Conservation (phyloP, 129 eudicot genomes). For the Flaveria sonorensis region DNA sequence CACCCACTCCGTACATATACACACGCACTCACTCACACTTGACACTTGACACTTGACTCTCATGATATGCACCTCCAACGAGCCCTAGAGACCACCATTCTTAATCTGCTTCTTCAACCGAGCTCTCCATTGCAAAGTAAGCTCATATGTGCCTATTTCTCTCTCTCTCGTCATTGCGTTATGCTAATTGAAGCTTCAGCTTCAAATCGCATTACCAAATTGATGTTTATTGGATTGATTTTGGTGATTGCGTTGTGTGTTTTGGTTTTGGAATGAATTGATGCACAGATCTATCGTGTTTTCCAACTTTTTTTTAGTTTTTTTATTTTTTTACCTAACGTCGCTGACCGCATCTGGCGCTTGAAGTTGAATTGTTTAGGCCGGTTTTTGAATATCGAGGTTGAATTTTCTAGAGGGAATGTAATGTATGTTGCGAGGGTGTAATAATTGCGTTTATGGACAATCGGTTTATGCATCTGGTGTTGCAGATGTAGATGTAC, state of each 20-base stretch:
- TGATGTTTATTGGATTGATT: constrained; percentile 10
- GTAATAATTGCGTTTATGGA: background rate
- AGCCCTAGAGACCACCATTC: constrained; percentile 42
- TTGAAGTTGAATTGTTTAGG: constrained; percentile 15
- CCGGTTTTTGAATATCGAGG: constrained; percentile 1
- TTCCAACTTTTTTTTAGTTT: background rate
- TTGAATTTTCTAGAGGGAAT: constrained; percentile 7
- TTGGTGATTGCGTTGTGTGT: constrained; percentile 2
- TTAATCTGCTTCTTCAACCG: constrained; percentile 19
- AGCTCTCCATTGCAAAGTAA: constrained; percentile 52
- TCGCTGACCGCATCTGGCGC: constrained; percentile 23
- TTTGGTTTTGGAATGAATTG: constrained; percentile 4
- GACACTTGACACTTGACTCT: constrained; percentile 24
- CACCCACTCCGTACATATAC: constrained; percentile 17
- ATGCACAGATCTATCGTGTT: constrained; percentile 23
- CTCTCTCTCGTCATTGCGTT: background rate
- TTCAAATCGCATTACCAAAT: background rate
- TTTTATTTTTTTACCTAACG: constrained; percentile 23
- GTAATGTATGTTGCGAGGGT: constrained; percentile 24
- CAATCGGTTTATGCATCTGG: constrained; percentile 23
- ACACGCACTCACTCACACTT: constrained; percentile 25
- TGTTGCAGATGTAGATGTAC: constrained; percentile 34
- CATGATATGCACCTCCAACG: constrained; percentile 33
- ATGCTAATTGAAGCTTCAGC: constrained; percentile 13
- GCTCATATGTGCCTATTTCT: constrained; percentile 34